Evolutionary conservation across 169 alveolate species (phyloP).

Genomic region (Plasmodium ovale): DNA sequence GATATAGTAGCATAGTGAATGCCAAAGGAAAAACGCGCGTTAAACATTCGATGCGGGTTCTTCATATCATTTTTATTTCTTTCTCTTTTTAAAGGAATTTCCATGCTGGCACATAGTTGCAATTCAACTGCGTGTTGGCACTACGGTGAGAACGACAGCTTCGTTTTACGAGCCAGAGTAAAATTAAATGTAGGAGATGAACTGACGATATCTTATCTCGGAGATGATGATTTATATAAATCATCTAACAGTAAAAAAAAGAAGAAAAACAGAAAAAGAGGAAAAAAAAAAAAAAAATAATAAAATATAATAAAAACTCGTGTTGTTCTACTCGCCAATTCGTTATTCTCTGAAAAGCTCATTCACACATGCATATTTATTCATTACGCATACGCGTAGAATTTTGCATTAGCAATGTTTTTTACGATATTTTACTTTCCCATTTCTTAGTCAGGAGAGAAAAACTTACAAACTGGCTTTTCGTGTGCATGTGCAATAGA

Average conservation of each 20-base stretch:
- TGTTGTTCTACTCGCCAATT: neutral
- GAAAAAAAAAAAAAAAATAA: neutral
- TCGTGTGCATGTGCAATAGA: conserved; percentile 87
- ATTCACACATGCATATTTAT: too few relatives aligned
- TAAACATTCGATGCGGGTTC: too few relatives aligned
- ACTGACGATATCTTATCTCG: conserved; percentile 89
- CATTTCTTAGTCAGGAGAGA: conserved; percentile 84
- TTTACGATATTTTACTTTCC: too few relatives aligned
- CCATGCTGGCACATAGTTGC: conserved; percentile 89
- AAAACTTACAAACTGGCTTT: conserved; percentile 87
- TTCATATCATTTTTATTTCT: too few relatives aligned
- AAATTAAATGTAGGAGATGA: conserved; percentile 88
- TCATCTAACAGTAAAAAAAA: conserved; percentile 83
- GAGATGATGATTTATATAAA: conserved; percentile 86
- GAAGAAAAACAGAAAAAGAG: neutral
- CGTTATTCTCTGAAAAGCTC: too few relatives aligned
- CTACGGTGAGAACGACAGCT: conserved; percentile 85
- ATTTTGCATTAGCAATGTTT: too few relatives aligned
- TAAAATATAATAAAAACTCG: too few relatives aligned
- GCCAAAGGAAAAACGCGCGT: too few relatives aligned
- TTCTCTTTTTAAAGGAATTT: conserved; percentile 79
- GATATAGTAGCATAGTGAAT: too few relatives aligned
- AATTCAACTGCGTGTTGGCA: conserved; percentile 91
- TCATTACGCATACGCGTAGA: too few relatives aligned
- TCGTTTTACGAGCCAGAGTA: conserved; percentile 86